These are phyloP conservation scores for Pyrenochaeta sp. DNA, from an alignment of 2,329 filamentous ascomycete species.

Conservation along the genomic window DNA sequence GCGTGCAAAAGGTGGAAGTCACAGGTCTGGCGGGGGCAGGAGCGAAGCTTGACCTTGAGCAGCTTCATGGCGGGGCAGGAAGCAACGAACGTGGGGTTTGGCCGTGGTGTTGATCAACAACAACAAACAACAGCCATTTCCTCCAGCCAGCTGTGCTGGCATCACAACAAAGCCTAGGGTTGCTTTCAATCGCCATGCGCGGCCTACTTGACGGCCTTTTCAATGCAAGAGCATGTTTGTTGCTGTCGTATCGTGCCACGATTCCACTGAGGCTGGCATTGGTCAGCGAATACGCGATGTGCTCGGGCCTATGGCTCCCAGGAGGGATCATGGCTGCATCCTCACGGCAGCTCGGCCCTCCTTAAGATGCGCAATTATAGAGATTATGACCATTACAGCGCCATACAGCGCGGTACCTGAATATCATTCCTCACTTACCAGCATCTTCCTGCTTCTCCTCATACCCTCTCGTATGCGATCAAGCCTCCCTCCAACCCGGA, in stretches of 20 bases:
- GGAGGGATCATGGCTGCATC: neutral
- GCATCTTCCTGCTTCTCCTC: slow-evolving; percentile 15
- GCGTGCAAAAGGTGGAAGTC: too few species aligned
- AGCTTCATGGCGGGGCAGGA: slow-evolving; percentile 32
- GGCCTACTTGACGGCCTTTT: slow-evolving; percentile 9
- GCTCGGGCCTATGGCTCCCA: slow-evolving; percentile 8
- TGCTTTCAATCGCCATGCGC: slow-evolving; percentile 8
- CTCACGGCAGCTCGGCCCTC: slow-evolving; percentile 18
- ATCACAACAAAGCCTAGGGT: neutral
- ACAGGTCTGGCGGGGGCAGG: neutral
- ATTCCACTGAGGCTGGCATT: slow-evolving; percentile 11
- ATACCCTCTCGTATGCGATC: neutral
- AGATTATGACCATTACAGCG: too few species aligned
- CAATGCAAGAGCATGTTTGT: slow-evolving; percentile 18
- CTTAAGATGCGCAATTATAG: slow-evolving; percentile 23
- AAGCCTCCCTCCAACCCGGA: slow-evolving; percentile 1
- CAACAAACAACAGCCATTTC: slow-evolving; percentile 7
- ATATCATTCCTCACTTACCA: slow-evolving; percentile 4
- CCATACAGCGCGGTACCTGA: slow-evolving; percentile 12
- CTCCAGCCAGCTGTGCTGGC: neutral
- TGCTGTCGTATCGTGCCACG: slow-evolving; percentile 21
- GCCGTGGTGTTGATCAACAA: slow-evolving; percentile 9
- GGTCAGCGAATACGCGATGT: slow-evolving; percentile 6
- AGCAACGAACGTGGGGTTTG: slow-evolving; percentile 27
- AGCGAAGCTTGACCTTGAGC: slow-evolving; percentile 5